Percentiles rank a stretch among this genome's conserved stretches.
phyloP scores from a whole-genome alignment of 108 stramenopile genomes.

The Cyclotella baltica region DNA sequence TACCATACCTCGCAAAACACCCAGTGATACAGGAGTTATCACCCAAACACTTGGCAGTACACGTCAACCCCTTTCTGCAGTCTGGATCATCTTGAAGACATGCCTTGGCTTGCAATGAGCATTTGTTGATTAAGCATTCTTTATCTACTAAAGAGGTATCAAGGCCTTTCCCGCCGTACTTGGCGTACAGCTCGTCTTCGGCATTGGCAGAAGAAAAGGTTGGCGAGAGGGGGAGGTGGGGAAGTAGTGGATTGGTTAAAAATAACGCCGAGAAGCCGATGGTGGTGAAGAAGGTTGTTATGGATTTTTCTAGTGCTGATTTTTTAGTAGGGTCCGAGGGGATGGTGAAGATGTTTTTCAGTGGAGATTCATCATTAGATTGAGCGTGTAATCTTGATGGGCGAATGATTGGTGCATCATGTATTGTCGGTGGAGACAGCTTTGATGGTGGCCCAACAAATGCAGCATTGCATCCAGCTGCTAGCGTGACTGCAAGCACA shows the following conservation, averaged over 20 bases:
- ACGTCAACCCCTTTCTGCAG: constrained; percentile 92
- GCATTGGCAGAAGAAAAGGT: constrained; percentile 64
- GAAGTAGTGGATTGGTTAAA: constrained; percentile 51
- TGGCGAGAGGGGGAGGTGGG: constrained; percentile 41
- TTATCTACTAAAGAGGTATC: constrained; percentile 89
- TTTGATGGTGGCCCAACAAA: constrained; percentile 3
- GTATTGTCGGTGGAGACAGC: neutral
- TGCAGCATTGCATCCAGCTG: neutral
- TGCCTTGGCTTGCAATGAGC: constrained; percentile 84
- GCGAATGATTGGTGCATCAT: neutral
- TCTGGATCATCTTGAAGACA: constrained; percentile 88
- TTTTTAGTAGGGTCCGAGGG: constrained; percentile 24
- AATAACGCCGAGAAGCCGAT: constrained; percentile 51
- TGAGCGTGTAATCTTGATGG: neutral
- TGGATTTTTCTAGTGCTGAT: constrained; percentile 39
- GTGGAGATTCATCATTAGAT: neutral
- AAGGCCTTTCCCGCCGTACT: constrained; percentile 85
- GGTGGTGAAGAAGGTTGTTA: constrained; percentile 47
- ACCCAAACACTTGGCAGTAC: constrained; percentile 92
- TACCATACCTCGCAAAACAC: constrained; percentile 97
- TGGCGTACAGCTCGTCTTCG: constrained; percentile 88
- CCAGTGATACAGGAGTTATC: constrained; percentile 95
- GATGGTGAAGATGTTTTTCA: constrained; percentile 7
- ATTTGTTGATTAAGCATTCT: constrained; percentile 84
- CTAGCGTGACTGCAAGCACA: neutral